phyloP scores from a whole-genome alignment of 768 basidiomycete genomes.

The Pisolithus albus region DNA sequence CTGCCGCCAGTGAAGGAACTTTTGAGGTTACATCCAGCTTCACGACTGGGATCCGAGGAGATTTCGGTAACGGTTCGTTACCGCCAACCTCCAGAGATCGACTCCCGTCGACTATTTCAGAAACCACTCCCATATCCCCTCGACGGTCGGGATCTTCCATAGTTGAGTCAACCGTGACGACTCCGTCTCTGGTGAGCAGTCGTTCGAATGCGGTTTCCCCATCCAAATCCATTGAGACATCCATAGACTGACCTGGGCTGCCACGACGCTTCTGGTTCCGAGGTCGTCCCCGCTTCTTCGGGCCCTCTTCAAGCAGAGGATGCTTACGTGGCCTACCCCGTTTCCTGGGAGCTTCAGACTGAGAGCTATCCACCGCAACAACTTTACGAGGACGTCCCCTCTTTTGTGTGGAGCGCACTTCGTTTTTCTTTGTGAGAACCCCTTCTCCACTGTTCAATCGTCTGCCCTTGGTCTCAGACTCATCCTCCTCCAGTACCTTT shows the following conservation, averaged over 20 bases:
- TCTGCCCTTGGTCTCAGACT: slow-evolving; percentile 13
- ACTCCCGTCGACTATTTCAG: too few relatives aligned
- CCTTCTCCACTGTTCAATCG: slow-evolving; percentile 25
- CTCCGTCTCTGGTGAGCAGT: background rate
- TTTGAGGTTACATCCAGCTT: too few relatives aligned
- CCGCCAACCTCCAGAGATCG: too few relatives aligned
- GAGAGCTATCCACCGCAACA: slow-evolving; percentile 5
- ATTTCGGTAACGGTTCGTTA: too few relatives aligned
- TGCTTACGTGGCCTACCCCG: slow-evolving; percentile 31
- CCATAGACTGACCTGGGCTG: slow-evolving; percentile 1
- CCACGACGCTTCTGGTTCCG: slow-evolving; percentile 13
- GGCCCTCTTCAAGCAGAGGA: slow-evolving; percentile 3
- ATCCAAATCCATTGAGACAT: background rate
- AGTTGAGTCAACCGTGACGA: too few relatives aligned
- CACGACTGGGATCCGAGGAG: too few relatives aligned
- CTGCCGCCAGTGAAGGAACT: too few relatives aligned
- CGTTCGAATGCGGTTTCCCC: background rate
- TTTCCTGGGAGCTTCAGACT: slow-evolving; percentile 22
- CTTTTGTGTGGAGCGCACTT: slow-evolving; percentile 31
- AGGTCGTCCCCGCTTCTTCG: slow-evolving; percentile 36
- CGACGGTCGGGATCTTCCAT: too few relatives aligned
- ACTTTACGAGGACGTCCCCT: slow-evolving; percentile 51
- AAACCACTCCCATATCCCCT: too few relatives aligned
- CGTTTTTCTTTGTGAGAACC: slow-evolving; percentile 17
- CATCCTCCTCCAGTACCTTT: slow-evolving; percentile 6